Evolutionary conservation across 106 monocot genomes (phyloP).

Genomic region (Chionographis japonica): DNA sequence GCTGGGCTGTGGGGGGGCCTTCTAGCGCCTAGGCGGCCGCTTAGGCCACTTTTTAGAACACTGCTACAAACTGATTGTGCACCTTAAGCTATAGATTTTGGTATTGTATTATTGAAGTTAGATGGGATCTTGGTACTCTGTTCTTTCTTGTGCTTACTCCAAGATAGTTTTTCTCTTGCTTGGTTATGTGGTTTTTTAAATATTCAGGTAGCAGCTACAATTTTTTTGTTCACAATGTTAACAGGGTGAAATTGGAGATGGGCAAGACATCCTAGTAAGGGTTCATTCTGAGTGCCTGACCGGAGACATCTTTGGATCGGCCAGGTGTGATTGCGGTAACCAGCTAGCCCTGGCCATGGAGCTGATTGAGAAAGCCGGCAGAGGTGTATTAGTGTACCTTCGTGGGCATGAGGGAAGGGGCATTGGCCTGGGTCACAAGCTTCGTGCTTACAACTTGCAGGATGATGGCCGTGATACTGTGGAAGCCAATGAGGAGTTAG

Average conservation of each 20-base stretch:
- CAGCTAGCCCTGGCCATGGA: slow-evolving; percentile 82
- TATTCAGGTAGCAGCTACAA: not conserved
- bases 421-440: slow-evolving; percentile 95
- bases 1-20: too few relatives aligned
- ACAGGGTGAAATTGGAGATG: slow-evolving; percentile 97
- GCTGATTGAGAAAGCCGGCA: slow-evolving; percentile 78
- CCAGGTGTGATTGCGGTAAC: slow-evolving; percentile 87
- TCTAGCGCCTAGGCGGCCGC: too few relatives aligned
- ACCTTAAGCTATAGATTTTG: too few relatives aligned
- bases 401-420: slow-evolving; percentile 96
- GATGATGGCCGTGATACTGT: slow-evolving; percentile 92
- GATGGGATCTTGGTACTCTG: too few relatives aligned
- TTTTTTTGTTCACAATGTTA: not conserved
- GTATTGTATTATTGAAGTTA: too few relatives aligned
- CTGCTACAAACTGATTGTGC: too few relatives aligned
- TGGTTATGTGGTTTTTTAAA: not conserved
- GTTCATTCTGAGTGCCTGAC: slow-evolving; percentile 97
- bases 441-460: slow-evolving; percentile 94
- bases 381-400: slow-evolving; percentile 91
- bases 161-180: not conserved
- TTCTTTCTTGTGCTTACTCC: too few relatives aligned
- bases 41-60: too few relatives aligned
- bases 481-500: slow-evolving; percentile 91
- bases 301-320: slow-evolving; percentile 65
- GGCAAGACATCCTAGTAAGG: slow-evolving; percentile 74